A percentile compares a stretch with the other conserved stretches of the same genome.
Conservation (phyloP, 1,284 basidiomycete species). For the Ganoderma leucocontextum region DNA sequence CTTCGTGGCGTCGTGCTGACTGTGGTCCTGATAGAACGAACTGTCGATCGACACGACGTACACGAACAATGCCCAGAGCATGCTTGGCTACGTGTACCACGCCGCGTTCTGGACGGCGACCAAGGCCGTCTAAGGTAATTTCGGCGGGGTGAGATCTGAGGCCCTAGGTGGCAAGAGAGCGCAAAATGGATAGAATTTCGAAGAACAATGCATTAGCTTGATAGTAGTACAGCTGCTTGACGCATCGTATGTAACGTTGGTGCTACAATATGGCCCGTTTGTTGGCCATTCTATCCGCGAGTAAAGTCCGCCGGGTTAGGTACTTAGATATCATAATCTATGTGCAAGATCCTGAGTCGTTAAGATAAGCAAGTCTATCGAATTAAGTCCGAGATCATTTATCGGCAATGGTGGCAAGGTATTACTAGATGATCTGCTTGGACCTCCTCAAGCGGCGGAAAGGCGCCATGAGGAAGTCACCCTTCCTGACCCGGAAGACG, state of each 20-base stretch:
- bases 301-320: neutral
- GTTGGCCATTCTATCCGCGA: neutral
- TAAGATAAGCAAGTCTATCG: neutral
- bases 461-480: constrained; percentile 19
- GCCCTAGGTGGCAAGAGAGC: neutral
- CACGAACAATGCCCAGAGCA: constrained; percentile 82
- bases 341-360: constrained; percentile 1
- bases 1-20: neutral
- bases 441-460: constrained; percentile 16
- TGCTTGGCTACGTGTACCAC: constrained; percentile 91
- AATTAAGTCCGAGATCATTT: neutral
- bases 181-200: neutral
- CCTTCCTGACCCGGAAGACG: constrained; percentile 31
- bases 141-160: neutral
- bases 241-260: neutral
- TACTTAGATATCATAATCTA: neutral
- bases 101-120: constrained; percentile 88
- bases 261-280: neutral
- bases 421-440: neutral
- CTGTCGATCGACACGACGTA: constrained; percentile 85
- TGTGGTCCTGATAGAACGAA: constrained; percentile 67
- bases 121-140: constrained; percentile 48
- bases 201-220: neutral
- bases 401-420: neutral
- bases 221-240: neutral